These are phyloP conservation scores for Marchantia polymorpha DNA, from an alignment of 225 moss, liverwort and hornwort species.

Conservation along the genomic window DNA sequence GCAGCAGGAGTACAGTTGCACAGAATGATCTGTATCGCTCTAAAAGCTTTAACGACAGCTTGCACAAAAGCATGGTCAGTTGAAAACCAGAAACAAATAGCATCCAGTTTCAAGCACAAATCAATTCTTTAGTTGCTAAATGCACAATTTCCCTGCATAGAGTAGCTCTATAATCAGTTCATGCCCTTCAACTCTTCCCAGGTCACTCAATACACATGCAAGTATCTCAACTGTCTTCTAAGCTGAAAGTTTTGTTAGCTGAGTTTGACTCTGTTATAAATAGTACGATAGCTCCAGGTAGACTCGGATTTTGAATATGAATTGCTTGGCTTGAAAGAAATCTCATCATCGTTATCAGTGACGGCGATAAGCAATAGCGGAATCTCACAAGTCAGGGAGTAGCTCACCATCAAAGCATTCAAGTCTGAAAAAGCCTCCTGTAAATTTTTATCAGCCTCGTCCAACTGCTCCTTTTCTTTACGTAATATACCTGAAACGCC, in stretches of 20 bases:
- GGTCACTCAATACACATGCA: not conserved
- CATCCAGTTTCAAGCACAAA: no score
- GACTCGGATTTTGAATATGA: not conserved
- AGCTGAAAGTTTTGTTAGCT: not conserved
- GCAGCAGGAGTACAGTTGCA: no score
- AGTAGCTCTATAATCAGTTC: no score
- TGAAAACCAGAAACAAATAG: no score
- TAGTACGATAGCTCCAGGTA: not conserved
- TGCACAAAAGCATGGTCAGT: no score
- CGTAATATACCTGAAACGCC: conserved; percentile 90
- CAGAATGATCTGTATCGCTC: no score
- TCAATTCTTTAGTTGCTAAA: not conserved
- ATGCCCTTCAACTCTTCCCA: no score
- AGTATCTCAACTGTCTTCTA: not conserved
- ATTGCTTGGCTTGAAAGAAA: not conserved
- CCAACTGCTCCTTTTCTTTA: conserved; percentile 89
- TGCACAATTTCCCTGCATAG: not conserved
- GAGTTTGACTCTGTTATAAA: not conserved
- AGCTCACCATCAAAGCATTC: conserved; percentile 83
- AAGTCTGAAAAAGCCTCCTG: conserved; percentile 93
- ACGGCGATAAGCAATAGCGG: not conserved
- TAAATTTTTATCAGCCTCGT: conserved; percentile 87
- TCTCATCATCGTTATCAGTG: not conserved
- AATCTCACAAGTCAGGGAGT: not conserved
- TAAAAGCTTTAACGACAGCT: no score